Base-by-base conservation (phyloP, 805 yeast genomes). In the Candida sakaeoensis region DNA sequence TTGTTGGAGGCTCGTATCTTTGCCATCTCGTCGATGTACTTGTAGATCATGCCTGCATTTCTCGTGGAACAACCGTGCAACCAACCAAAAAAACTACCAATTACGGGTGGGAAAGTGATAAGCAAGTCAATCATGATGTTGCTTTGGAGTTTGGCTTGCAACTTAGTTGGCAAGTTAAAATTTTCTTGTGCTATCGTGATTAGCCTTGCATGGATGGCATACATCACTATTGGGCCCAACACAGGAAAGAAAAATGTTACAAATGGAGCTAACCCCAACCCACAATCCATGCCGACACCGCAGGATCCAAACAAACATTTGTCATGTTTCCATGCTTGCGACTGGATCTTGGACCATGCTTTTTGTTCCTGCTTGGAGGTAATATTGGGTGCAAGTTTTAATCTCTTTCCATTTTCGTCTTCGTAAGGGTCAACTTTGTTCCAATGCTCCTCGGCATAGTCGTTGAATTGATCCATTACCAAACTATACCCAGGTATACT, bases 321-420 rank as follows among this genome's bases (percentile, higher is more conserved):
- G 57, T 91, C 98, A 55, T 91, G 89, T 12, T 74, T 53, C 96
- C 96, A 90, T 0, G 97, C 97, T 44, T 77, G 73, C 37, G 65
- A 70, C 53, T 82, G 90, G n/a, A 89, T 65, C 18, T 58, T 63
- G 54, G 81, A 84, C 95, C 93, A 91, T 6, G 72, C 64, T 50
- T 75, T 74, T 34, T 72, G 75, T 47, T 88, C 93, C 27, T 70
- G 65, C 37, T 75, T 74, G 15, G 59, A 50, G 15, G 48, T 41
- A 21, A 79, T 72, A 15, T 72, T 72, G 2, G 69, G 72, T 1
- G 90, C 85, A 10, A 86, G 70, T 45, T 74, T 73, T 24, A 88
- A 69, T 44, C 79, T 72, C 36, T 72, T 72, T 9, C 79, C 95
- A 78, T 52, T 73, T 53, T 40, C 65, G 52, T 80, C 79, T 43